Conservation (phyloP, 768 basidiomycete genomes). For the Pleurotus tuber-regium region DNA sequence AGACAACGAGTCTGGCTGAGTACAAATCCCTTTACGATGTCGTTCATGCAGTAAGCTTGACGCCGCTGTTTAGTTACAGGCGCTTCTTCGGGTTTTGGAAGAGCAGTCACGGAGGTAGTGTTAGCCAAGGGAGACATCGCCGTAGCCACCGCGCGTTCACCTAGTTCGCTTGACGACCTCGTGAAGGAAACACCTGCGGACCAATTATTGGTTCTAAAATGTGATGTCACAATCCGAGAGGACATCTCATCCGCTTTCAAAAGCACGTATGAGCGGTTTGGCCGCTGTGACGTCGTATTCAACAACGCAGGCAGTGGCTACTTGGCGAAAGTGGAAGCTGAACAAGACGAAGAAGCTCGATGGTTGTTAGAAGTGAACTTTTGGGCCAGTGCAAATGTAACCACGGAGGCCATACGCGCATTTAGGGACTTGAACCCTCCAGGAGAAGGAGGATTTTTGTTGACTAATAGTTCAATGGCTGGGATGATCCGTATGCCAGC, state of each 20-base stretch:
- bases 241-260: conserved; percentile 34
- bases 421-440: conserved; percentile 36
- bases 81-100: conserved; percentile 37
- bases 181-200: conserved; percentile 22
- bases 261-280: conserved; percentile 31
- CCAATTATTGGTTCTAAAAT: conserved; percentile 32
- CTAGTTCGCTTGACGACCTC: conserved; percentile 29
- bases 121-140: conserved; percentile 36
- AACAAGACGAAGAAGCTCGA: conserved; percentile 29
- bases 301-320: conserved; percentile 38
- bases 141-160: conserved; percentile 40
- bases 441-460: conserved; percentile 24
- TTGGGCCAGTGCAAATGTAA: conserved; percentile 33
- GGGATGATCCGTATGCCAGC: conserved; percentile 1
- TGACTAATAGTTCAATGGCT: conserved; percentile 26
- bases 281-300: conserved; percentile 42
- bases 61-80: conserved; percentile 33
- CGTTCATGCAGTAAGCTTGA: too few relatives aligned
- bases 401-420: conserved; percentile 26
- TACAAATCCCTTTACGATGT: too few relatives aligned
- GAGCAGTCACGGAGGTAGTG: conserved; percentile 27
- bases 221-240: conserved; percentile 34
- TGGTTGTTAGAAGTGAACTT: conserved; percentile 36
- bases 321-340: conserved; percentile 35
- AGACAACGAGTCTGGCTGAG: too few relatives aligned